These are phyloP conservation scores for Diaporthe ampelina DNA, from an alignment of 2,329 filamentous ascomycete genomes.

Conservation along the genomic window DNA sequence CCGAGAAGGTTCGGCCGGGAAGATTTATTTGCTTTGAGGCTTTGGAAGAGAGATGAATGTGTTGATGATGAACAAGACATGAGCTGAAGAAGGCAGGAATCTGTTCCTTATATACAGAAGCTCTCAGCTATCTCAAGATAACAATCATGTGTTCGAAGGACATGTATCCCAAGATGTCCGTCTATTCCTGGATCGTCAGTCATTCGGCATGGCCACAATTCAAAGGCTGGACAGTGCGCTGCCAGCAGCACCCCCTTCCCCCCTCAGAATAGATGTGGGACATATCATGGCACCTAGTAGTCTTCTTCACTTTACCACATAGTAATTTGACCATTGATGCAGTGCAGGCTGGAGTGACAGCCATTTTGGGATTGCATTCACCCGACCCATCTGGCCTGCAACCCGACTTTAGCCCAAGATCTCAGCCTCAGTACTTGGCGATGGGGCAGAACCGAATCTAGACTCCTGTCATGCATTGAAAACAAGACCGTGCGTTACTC, in stretches of 20 bases:
- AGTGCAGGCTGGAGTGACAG: neutral
- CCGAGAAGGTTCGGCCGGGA: neutral
- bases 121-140: neutral
- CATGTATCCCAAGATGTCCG: neutral
- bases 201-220: neutral
- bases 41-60: neutral
- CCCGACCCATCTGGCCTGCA: neutral
- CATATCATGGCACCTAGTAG: neutral
- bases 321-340: slow-evolving; percentile 1
- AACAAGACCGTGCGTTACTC: neutral
- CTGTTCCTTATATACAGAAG: neutral
- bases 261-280: neutral
- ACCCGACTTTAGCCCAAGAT: neutral
- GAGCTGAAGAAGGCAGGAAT: neutral
- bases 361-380: neutral
- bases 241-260: neutral
- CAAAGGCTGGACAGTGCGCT: neutral
- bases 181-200: neutral
- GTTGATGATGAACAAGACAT: neutral
- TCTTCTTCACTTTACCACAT: neutral
- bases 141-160: neutral
- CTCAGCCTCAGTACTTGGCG: neutral
- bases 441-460: neutral
- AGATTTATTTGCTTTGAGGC: neutral
- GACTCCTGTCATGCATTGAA: neutral